Percentiles rank a stretch among this genome's conserved stretches.
phyloP scores from a whole-genome alignment of 192 early-diverging fungal genomes.

The Mortierella claussenii region DNA sequence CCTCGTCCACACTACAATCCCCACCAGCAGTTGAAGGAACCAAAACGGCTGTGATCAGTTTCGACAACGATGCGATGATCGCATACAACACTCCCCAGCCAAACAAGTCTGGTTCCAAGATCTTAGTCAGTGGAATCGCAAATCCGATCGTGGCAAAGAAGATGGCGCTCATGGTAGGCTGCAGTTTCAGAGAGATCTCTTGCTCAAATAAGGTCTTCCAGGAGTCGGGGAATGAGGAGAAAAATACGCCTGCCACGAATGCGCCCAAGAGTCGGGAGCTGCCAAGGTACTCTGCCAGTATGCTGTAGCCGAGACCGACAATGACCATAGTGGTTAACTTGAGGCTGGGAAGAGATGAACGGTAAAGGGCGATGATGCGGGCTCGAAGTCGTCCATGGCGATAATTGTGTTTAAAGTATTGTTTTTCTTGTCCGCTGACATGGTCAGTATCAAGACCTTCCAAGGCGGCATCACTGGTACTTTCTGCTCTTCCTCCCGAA shows the following conservation, averaged over 20 bases:
- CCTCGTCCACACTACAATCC: neutral
- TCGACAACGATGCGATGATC: slow-evolving; percentile 35
- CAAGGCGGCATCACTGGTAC: neutral
- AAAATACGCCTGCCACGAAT: slow-evolving; percentile 45
- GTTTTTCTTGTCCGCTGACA: too few relatives aligned
- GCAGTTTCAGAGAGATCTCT: slow-evolving; percentile 11
- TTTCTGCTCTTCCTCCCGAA: neutral
- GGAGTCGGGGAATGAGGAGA: slow-evolving; percentile 16
- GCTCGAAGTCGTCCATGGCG: neutral
- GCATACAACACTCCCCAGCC: slow-evolving; percentile 43
- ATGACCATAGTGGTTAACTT: slow-evolving; percentile 33
- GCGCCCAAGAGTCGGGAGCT: slow-evolving; percentile 48
- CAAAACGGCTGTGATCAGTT: slow-evolving; percentile 8
- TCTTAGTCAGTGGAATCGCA: slow-evolving; percentile 31
- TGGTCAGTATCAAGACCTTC: neutral
- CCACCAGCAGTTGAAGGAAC: slow-evolving; percentile 5
- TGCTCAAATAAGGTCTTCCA: slow-evolving; percentile 1
- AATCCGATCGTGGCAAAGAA: slow-evolving; percentile 52
- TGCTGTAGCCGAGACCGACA: slow-evolving; percentile 28
- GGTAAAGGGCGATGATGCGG: neutral
- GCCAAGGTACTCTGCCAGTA: slow-evolving; percentile 46
- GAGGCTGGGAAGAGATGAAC: slow-evolving; percentile 1
- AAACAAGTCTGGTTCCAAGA: slow-evolving; percentile 28
- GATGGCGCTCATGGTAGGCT: slow-evolving; percentile 29
- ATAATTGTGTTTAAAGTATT: neutral